These are phyloP conservation scores for Babesia gibsoni DNA, from an alignment of 169 alveolate species.

Conservation along the genomic window DNA sequence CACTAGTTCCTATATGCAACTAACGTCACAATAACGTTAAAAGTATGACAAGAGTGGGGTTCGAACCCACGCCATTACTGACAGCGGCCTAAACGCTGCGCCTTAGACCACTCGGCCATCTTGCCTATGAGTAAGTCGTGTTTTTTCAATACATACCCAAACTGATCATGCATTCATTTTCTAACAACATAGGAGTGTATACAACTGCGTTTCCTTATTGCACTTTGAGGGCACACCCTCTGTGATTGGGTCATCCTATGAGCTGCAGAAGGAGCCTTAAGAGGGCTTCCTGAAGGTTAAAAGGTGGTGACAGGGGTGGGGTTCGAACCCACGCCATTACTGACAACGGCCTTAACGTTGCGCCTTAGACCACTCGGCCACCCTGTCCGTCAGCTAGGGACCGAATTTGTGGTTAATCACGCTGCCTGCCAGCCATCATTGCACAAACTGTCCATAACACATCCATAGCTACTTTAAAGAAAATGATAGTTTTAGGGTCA, in stretches of 20 bases:
- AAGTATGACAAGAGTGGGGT: constrained; percentile 91
- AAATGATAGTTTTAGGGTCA: too few species aligned
- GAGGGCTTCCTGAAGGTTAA: background rate
- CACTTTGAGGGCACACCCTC: too few species aligned
- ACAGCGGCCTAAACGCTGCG: constrained; percentile 99
- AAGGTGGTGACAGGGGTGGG: constrained; percentile 95
- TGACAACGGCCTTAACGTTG: constrained; percentile 99
- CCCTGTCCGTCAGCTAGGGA: constrained; percentile 43
- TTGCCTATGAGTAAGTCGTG: constrained; percentile 44
- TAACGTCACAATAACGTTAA: background rate
- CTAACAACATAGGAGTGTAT: background rate
- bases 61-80: constrained; percentile 99
- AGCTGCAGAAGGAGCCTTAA: background rate
- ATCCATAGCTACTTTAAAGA: too few species aligned
- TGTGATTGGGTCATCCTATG: background rate
- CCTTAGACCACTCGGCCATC: constrained; percentile 99
- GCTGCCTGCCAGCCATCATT: too few species aligned
- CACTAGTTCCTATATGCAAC: background rate
- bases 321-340: constrained; percentile 99
- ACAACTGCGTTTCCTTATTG: too few species aligned
- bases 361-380: constrained; percentile 99
- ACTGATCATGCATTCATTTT: background rate
- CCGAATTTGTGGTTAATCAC: background rate
- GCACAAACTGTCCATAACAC: too few species aligned
- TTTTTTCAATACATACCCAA: background rate